Base-by-base conservation (phyloP, 2,329 filamentous ascomycete species). In the Taxawa tesnikishii region DNA sequence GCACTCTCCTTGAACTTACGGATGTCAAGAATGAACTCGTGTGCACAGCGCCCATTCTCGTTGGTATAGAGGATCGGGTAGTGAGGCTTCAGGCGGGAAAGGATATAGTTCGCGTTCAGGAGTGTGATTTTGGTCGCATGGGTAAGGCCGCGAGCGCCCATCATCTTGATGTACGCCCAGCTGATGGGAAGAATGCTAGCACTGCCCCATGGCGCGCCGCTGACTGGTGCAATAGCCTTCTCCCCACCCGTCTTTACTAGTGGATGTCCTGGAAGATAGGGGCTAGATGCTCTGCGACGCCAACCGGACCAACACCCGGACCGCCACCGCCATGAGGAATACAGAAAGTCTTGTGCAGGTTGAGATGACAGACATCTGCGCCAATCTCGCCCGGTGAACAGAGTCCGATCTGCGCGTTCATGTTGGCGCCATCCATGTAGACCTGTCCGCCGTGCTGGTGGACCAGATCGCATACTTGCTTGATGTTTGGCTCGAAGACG, bases 351-450 rank as follows among this genome's bases (percentile, higher is more conserved):
- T 96, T 96, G 73, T 96, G 88, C 26, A 96, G 70, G 60, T 96
- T 96, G 38, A 96, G 68, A 63, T 94, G 88, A 70, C 88, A 96
- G 24, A 94, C 87, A 54, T 96, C 88, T 17, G 88, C 88, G 13
- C 88, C 88, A 44, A 96, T 93, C 55, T 92, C 85, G 24, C 88
- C 88, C 2, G 88, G 88, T 1, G 84, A 93, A 64, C 84, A 94
- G 8, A 96, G 71, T 9, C 88, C 88, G 42, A 96, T 94, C 59
- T 96, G 88, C 12, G 88, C 88, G 53, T 94, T 96, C 84, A 94
- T 90, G 64, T 96, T 96, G 43, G 88, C 88, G 29, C 88, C 88
- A 53, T 96, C 88, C 88, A 96, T 94, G 66, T 94, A 96, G 11
- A 96, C 88, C 52, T 92, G 83, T 7, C 88, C 88, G 32, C 88